Evolutionary conservation across 352 stramenopile genomes (phyloP).

Genomic region (Phytophthora sojae): DNA sequence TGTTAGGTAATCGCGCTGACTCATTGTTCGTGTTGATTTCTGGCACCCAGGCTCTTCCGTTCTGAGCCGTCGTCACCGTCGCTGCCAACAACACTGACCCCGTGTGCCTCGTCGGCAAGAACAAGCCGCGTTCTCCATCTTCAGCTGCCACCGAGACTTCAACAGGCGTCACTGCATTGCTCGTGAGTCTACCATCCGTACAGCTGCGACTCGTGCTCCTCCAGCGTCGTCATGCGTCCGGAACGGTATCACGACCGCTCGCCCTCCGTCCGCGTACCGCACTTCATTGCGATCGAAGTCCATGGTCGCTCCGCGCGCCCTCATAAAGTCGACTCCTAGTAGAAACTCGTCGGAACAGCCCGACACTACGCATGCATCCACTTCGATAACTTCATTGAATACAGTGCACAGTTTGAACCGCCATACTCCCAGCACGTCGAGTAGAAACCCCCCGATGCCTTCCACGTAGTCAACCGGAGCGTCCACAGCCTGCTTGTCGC

Average conservation of each 20-base stretch:
- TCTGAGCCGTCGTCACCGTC: background rate
- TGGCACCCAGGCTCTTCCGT: background rate
- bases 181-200: background rate
- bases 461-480: background rate
- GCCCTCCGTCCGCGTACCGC: background rate
- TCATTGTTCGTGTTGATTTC: background rate
- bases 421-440: background rate
- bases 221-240: background rate
- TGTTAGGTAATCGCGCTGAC: background rate
- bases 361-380: background rate
- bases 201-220: background rate
- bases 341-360: background rate
- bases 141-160: background rate
- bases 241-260: background rate
- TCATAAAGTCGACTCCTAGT: background rate
- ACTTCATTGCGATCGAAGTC: background rate
- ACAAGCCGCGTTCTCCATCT: background rate
- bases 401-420: background rate
- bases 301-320: background rate
- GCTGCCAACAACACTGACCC: background rate
- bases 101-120: background rate
- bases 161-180: background rate
- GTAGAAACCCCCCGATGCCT: background rate
- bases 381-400: slow-evolving; percentile 2
- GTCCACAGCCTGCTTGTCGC: background rate